These are phyloP conservation scores for Trichosporon ovoides DNA, from an alignment of 1,284 basidiomycete species.

Conservation along the genomic window DNA sequence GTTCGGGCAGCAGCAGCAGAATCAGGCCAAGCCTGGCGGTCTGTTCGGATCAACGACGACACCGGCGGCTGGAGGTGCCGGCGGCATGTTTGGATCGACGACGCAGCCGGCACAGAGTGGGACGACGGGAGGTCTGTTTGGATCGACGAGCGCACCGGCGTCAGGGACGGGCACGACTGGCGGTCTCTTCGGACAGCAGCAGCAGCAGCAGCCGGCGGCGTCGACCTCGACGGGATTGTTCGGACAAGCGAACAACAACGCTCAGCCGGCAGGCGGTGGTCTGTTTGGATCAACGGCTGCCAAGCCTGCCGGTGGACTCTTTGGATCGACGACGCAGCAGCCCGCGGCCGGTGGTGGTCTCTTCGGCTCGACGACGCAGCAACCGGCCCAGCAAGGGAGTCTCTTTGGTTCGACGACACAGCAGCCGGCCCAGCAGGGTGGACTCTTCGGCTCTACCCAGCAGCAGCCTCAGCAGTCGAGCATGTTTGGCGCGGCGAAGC, in stretches of 20 bases:
- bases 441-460: conserved; percentile 44
- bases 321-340: conserved; percentile 35
- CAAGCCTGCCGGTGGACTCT: conserved; percentile 38
- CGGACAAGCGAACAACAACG: conserved; percentile 18
- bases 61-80: conserved; percentile 3
- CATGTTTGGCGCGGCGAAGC: conserved; percentile 18
- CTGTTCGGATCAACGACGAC: conserved; percentile 11
- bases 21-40: conserved; percentile 11
- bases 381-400: conserved; percentile 35
- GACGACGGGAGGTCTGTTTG: conserved; percentile 55
- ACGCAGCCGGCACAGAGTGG: conserved; percentile 47
- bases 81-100: conserved; percentile 25
- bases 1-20: conserved; percentile 12
- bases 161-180: conserved; percentile 38
- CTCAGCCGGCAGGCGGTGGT: conserved; percentile 21
- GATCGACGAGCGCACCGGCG: conserved; percentile 23
- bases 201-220: conserved; percentile 25
- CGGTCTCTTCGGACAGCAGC: conserved; percentile 39
- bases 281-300: conserved; percentile 50
- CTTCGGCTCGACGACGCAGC: conserved; percentile 26
- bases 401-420: conserved; percentile 53
- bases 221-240: conserved; percentile 33
- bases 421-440: conserved; percentile 16
- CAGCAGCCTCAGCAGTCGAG: conserved; percentile 4
- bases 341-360: conserved; percentile 33